These are phyloP conservation scores for Neurospora crassa DNA, from an alignment of 2,329 filamentous ascomycete species.

Conservation along the genomic window DNA sequence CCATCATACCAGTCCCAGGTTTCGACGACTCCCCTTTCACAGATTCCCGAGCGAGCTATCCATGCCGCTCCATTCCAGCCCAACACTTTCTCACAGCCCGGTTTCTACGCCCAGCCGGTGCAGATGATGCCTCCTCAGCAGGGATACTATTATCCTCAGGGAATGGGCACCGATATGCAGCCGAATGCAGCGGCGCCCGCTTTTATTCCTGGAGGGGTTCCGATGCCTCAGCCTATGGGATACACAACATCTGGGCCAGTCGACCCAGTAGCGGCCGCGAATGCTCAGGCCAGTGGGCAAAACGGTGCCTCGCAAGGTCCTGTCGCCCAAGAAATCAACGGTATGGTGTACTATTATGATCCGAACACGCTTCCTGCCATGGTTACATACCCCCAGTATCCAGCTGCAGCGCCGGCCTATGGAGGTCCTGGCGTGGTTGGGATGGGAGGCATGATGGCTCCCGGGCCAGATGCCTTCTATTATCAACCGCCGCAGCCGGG, in stretches of 20 bases:
- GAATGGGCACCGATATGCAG: slow-evolving; percentile 34
- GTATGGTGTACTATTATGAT: slow-evolving; percentile 94
- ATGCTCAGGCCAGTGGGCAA: slow-evolving; percentile 32
- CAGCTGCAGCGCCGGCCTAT: slow-evolving; percentile 15
- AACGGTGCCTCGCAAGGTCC: slow-evolving; percentile 45
- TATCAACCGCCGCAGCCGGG: slow-evolving; percentile 49
- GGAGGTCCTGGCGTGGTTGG: slow-evolving; percentile 35
- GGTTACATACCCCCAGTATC: slow-evolving; percentile 37
- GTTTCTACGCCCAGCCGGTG: slow-evolving; percentile 49
- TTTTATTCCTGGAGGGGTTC: slow-evolving; percentile 44
- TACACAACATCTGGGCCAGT: slow-evolving; percentile 34
- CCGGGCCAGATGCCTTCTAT: slow-evolving; percentile 60
- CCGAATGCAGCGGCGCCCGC: slow-evolving; percentile 34
- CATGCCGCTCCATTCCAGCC: slow-evolving; percentile 87
- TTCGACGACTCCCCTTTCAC: slow-evolving; percentile 72
- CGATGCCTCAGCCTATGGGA: slow-evolving; percentile 32
- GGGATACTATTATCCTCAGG: slow-evolving; percentile 60
- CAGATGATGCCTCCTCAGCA: slow-evolving; percentile 49
- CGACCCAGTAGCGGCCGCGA: slow-evolving; percentile 20
- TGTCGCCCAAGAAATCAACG: slow-evolving; percentile 81
- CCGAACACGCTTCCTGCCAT: slow-evolving; percentile 58
- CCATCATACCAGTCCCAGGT: slow-evolving; percentile 61
- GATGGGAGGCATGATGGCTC: slow-evolving; percentile 69
- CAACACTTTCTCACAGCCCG: slow-evolving; percentile 49
- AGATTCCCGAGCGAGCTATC: slow-evolving; percentile 86